phyloP scores from a whole-genome alignment of 2,329 filamentous ascomycete species.

The Colletotrichum magnum region DNA sequence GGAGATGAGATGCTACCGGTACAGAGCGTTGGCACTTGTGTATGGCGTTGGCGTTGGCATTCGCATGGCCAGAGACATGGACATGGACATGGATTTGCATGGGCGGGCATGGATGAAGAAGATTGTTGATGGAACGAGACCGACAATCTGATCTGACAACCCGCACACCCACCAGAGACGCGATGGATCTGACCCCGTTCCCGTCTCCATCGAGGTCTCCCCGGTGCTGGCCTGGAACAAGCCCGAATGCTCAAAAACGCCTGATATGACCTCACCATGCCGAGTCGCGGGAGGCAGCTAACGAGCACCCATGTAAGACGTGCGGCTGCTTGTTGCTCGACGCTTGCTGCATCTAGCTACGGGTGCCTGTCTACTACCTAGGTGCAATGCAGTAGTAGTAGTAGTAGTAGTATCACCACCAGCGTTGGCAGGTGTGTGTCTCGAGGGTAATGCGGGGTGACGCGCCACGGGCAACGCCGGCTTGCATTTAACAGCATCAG shows the following conservation, averaged over 20 bases:
- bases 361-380: no score
- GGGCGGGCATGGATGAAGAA: no score
- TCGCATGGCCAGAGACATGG: no score
- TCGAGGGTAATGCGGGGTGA: constrained; percentile 31
- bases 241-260: constrained; percentile 16
- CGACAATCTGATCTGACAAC: constrained; percentile 38
- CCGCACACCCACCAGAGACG: constrained; percentile 33
- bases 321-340: constrained; percentile 2
- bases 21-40: no score
- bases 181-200: constrained; percentile 25
- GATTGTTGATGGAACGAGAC: constrained; percentile 4
- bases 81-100: no score
- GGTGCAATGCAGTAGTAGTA: no score
- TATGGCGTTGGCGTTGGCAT: no score
- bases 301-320: constrained; percentile 2
- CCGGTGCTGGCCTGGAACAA: constrained; percentile 6
- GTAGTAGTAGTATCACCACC: no score
- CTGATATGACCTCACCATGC: constrained; percentile 37
- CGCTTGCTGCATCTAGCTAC: constrained; percentile 21
- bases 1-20: no score
- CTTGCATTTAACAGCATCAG: constrained; percentile 5
- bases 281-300: constrained; percentile 7
- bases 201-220: constrained; percentile 26
- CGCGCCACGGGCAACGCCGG: neutral
- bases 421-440: no score